A percentile compares a stretch with the other conserved stretches of the same genome.
Conservation (phyloP, 2,329 filamentous ascomycete genomes). For the Arachnomyces sp. region DNA sequence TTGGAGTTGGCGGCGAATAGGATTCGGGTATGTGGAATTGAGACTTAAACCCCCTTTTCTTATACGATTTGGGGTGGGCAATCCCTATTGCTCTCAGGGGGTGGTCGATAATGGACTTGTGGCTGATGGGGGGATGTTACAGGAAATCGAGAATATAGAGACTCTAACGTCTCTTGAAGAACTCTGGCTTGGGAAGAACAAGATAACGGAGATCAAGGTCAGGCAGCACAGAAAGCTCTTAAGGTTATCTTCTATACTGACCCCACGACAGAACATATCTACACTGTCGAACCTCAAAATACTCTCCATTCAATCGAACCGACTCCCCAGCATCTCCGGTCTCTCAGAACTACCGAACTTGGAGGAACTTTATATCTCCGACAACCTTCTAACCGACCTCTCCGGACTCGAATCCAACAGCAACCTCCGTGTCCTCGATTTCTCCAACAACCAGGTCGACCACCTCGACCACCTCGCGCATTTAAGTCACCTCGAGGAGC, state of each 20-base stretch:
- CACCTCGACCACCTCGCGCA: slow-evolving; percentile 65
- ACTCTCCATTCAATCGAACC: slow-evolving; percentile 91
- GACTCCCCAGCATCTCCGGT: slow-evolving; percentile 69
- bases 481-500: slow-evolving; percentile 68
- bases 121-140: slow-evolving; percentile 6
- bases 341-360: slow-evolving; percentile 66
- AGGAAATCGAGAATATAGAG: slow-evolving; percentile 78
- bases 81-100: no score
- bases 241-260: neutral
- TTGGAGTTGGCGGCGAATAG: slow-evolving; percentile 88
- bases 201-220: slow-evolving; percentile 76
- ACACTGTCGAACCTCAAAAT: slow-evolving; percentile 72
- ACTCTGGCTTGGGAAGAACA: slow-evolving; percentile 94
- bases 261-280: slow-evolving; percentile 49
- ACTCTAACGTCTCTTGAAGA: slow-evolving; percentile 70
- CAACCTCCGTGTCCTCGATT: slow-evolving; percentile 71
- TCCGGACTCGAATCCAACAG: slow-evolving; percentile 61
- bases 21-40: slow-evolving; percentile 51
- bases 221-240: slow-evolving; percentile 1
- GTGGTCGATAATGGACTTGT: slow-evolving; percentile 1
- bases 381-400: slow-evolving; percentile 79
- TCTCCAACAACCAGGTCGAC: slow-evolving; percentile 77
- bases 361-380: slow-evolving; percentile 90
- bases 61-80: no score
- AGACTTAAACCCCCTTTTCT: neutral